Base-by-base conservation (phyloP, 2,329 filamentous ascomycete genomes). In the Trichoderma aggressivum region DNA sequence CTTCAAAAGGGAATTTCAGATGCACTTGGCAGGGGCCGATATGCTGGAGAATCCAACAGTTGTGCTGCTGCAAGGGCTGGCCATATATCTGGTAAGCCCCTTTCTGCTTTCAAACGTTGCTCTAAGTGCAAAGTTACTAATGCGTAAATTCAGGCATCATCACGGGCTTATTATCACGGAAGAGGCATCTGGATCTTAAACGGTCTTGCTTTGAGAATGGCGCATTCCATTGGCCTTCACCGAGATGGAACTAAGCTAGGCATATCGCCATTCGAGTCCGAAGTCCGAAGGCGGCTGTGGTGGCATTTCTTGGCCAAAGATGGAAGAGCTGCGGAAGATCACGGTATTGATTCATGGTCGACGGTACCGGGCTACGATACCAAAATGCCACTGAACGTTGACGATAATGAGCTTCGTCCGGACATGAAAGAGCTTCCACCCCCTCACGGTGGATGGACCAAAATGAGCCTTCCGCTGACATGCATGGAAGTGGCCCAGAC, bases 251-350 rank as follows among this genome's bases (percentile, higher is more conserved):
- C 76, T 1, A 77, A 80, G 24, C 79, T 88, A 2, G 82, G 82
- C 0, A 77, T 90, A 0, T 80, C 84, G 0, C 83, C 85, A 0
- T 89, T 87, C 59, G 87, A 89, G 64, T 81, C 84, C 1, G 87
- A 90, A 74, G 83, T 89, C 72, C 81, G 87, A 7, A 82, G 88
- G 2, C 81, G 88, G 1, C 75, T 89, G 0, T 90, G 88, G 85
- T 89, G 86, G 82, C 74, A 78, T 5, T 73, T 90, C 0, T 84
- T 85, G 53, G 82, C 84, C 1, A 80, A 86, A 0, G 87, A 89
- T 70, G 81, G 83, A 16, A 71, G 77, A 61, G 84, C 86, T 1
- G 85, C 85, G 2, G 88, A 90, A 73, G 88, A 89, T 70, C 86
- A 89, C 72, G 88, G 88, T 0, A 74, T 82, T 21, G 70, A 59